These are phyloP conservation scores for Blumeriella jaapii DNA, from an alignment of 2,329 filamentous ascomycete species.

Conservation along the genomic window DNA sequence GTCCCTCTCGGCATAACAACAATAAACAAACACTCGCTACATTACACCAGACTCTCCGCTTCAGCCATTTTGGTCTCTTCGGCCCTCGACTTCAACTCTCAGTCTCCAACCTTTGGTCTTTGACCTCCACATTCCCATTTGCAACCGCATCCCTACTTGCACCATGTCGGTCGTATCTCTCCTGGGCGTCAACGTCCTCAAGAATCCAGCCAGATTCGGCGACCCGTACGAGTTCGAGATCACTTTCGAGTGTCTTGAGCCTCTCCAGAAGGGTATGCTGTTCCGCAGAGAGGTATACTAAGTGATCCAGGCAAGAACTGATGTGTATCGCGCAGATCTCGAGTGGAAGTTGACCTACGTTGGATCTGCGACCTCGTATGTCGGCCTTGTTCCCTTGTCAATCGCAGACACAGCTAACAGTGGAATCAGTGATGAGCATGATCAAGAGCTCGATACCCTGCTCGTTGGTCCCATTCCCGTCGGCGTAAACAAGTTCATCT, in stretches of 20 bases:
- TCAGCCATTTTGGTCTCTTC: constrained; percentile 1
- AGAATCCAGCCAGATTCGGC: constrained; percentile 92
- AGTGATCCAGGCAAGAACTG: constrained; percentile 3
- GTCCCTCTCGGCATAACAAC: too few species aligned
- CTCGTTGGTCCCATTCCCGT: constrained; percentile 96
- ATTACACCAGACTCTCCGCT: too few species aligned
- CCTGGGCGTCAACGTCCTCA: constrained; percentile 87
- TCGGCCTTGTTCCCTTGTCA: constrained; percentile 20
- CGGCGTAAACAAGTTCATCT: constrained; percentile 97
- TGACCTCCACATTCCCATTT: too few species aligned
- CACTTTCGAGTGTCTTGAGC: constrained; percentile 94
- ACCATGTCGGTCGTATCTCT: constrained; percentile 94
- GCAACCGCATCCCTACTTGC: constrained; percentile 14
- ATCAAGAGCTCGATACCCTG: constrained; percentile 94
- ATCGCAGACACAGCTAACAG: constrained; percentile 10
- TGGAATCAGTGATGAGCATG: constrained; percentile 56
- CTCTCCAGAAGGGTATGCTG: constrained; percentile 71
- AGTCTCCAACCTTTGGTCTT: too few species aligned
- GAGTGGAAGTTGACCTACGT: constrained; percentile 99
- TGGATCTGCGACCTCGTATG: constrained; percentile 92
- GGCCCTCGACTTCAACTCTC: background rate
- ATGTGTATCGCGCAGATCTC: constrained; percentile 51
- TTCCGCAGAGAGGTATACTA: constrained; percentile 4
- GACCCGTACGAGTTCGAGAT: constrained; percentile 96
- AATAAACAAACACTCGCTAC: too few species aligned